phyloP scores from a whole-genome alignment of 2,329 filamentous ascomycete species.

The Neophaeococcomyces aloes region DNA sequence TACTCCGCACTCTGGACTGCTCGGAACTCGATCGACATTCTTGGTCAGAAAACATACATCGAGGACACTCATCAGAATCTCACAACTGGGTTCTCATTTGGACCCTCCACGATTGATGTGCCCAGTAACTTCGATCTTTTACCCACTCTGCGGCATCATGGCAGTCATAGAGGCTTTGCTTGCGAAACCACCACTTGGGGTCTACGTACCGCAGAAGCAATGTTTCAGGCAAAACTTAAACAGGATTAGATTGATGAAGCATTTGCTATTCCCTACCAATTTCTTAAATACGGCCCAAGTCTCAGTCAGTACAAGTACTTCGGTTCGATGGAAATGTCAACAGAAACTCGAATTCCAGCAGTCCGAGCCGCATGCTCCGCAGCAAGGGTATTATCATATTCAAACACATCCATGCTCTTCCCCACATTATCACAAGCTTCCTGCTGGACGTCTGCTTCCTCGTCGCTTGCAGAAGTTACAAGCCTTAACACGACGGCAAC shows the following conservation, averaged over 20 bases:
- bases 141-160: not conserved
- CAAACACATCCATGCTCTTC: not conserved
- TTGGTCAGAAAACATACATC: not conserved
- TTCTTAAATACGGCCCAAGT: not conserved
- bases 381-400: not conserved
- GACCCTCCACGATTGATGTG: not conserved
- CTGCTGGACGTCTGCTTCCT: not conserved
- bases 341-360: constrained; percentile 1
- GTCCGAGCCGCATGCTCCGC: constrained; percentile 1
- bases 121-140: not conserved
- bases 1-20: constrained; percentile 1
- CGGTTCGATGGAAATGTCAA: not conserved
- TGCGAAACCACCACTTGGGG: constrained; percentile 5
- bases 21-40: constrained; percentile 3
- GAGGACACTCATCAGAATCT: not conserved
- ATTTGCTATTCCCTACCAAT: not conserved
- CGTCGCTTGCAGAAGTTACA: not conserved
- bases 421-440: not conserved
- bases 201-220: constrained; percentile 1
- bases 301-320: constrained; percentile 8
- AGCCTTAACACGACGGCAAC: not conserved
- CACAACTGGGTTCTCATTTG: constrained; percentile 1
- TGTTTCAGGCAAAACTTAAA: constrained; percentile 1
- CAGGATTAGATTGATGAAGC: constrained; percentile 4
- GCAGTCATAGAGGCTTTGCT: constrained; percentile 4